Base-by-base conservation (phyloP, 306 rosid species). In the Pyrus betulifolia region DNA sequence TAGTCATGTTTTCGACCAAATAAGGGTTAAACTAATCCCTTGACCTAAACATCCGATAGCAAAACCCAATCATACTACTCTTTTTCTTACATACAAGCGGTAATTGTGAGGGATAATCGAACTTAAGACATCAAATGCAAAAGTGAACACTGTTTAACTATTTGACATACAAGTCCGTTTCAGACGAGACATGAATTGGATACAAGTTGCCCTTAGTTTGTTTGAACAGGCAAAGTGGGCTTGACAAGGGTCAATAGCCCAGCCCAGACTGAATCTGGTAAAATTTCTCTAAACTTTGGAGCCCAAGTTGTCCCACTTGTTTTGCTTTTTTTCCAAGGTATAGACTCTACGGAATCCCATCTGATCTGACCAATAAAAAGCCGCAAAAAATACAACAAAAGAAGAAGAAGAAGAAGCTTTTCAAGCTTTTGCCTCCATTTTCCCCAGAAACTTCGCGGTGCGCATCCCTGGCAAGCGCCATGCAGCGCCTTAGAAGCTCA, bases 401-500 rank as follows among this genome's bases (percentile, higher is more conserved):
- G 10, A 14, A 30, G 25, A 8, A 30, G 22, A 10, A 0, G 22
- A 4, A 72, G 54, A 9, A 35, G 40, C 40, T 6, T 35, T 22
- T 21, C 60, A 70, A 28, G 46, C 17, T 33, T 15, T 19, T 52
- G 38, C 25, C 40, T 49, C n/a, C 40, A 19, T 11, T 28, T 70
- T n/a, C 72, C 81, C 65, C 84, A 59, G 52, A 59, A 59, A 0
- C 46, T 42, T 18, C 69, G 31, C 21, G 67, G 21, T 68, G 22
- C 69, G 51, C 59, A 40, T 44, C 59, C 44, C 7, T 72, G 62
- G 86, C 68, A 72, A 74, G 79, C 88, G 27, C 79, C 35, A 93
- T 92, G 96, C 88, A 92, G 76, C 89, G 96, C 35, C 54, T 92
- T 2, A 86, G 86, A 80, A 78, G 84, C 75, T 86, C 91, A 23